Percentiles rank a stretch among this genome's conserved stretches.
These are phyloP conservation scores for Ophiocordyceps camponoti-rufipedis DNA, from an alignment of 2,329 filamentous ascomycete species.

Conservation along the genomic window DNA sequence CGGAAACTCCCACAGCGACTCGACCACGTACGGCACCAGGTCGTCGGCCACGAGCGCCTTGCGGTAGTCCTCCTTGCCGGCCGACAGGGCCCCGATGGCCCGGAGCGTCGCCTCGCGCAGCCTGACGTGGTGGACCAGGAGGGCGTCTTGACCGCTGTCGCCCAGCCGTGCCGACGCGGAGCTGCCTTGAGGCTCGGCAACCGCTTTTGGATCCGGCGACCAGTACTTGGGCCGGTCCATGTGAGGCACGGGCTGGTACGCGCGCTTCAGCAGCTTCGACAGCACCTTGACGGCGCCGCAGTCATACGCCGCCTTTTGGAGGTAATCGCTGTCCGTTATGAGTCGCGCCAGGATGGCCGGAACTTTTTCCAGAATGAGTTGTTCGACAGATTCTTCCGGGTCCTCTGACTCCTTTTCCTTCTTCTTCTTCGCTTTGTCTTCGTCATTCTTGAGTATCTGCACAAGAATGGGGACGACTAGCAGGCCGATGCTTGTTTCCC, in stretches of 20 bases:
- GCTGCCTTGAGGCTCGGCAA: slow-evolving; percentile 14
- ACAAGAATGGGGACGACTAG: slow-evolving; percentile 55
- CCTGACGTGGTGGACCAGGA: slow-evolving; percentile 50
- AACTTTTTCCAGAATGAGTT: slow-evolving; percentile 44
- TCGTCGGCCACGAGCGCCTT: slow-evolving; percentile 70
- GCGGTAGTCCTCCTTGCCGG: slow-evolving; percentile 67
- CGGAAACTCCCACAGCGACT: slow-evolving; percentile 49
- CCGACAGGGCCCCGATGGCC: slow-evolving; percentile 64
- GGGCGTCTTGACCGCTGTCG: slow-evolving; percentile 38
- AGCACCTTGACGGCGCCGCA: slow-evolving; percentile 28
- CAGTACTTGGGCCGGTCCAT: slow-evolving; percentile 15
- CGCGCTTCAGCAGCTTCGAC: slow-evolving; percentile 28
- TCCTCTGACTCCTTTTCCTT: slow-evolving; percentile 24
- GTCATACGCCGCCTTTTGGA: slow-evolving; percentile 73
- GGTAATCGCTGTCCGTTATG: slow-evolving; percentile 55
- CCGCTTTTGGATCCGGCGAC: slow-evolving; percentile 18
- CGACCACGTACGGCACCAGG: slow-evolving; percentile 64
- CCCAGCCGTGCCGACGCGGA: slow-evolving; percentile 33
- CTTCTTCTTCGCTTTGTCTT: slow-evolving; percentile 19
- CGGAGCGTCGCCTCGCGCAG: slow-evolving; percentile 60
- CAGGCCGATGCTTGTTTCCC: slow-evolving; percentile 45
- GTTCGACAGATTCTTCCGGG: slow-evolving; percentile 16
- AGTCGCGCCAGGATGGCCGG: slow-evolving; percentile 62
- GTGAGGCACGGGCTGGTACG: slow-evolving; percentile 26
- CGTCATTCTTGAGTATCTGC: slow-evolving; percentile 28